These are phyloP conservation scores for Salvia sclarea DNA, from an alignment of 305 asterid species.

Conservation along the genomic window DNA sequence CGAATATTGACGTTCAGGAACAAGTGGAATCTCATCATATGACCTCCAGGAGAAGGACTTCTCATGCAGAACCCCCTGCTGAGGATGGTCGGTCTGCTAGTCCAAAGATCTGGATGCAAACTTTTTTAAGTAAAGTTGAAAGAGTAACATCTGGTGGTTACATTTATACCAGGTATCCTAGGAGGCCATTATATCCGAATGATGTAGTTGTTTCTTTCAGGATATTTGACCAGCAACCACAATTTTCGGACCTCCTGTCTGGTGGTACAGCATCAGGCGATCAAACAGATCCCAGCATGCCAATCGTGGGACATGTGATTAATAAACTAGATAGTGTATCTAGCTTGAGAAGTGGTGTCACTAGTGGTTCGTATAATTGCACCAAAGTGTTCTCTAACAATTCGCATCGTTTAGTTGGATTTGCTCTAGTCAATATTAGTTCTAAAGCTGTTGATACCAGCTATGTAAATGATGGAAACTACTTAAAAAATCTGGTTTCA, in stretches of 20 bases:
- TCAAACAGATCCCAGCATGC: slow-evolving; percentile 36
- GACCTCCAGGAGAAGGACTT: slow-evolving; percentile 34
- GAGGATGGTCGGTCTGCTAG: slow-evolving; percentile 46
- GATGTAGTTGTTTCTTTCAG: slow-evolving; percentile 66
- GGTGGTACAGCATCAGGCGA: slow-evolving; percentile 41
- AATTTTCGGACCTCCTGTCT: slow-evolving; percentile 53
- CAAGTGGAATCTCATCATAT: slow-evolving; percentile 32
- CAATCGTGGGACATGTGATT: slow-evolving; percentile 36
- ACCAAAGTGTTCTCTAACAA: slow-evolving; percentile 69
- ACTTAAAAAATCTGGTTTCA: slow-evolving; percentile 45
- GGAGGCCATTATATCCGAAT: slow-evolving; percentile 46
- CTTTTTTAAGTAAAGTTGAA: slow-evolving; percentile 63
- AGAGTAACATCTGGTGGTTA: slow-evolving; percentile 52
- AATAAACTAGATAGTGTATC: slow-evolving; percentile 34
- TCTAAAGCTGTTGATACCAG: slow-evolving; percentile 33
- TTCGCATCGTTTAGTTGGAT: slow-evolving; percentile 75
- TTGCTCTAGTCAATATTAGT: slow-evolving; percentile 49
- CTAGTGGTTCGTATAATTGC: slow-evolving; percentile 54
- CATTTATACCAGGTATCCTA: slow-evolving; percentile 64
- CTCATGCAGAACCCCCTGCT: slow-evolving; percentile 34
- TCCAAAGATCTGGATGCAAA: slow-evolving; percentile 65
- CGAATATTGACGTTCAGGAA: slow-evolving; percentile 34
- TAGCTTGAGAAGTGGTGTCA: slow-evolving; percentile 37
- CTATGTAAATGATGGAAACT: slow-evolving; percentile 42
- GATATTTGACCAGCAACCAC: slow-evolving; percentile 59